Percentiles rank a stretch among this genome's conserved stretches.
Conservation (phyloP, 768 basidiomycete species). For the Mycena sanguinolenta region DNA sequence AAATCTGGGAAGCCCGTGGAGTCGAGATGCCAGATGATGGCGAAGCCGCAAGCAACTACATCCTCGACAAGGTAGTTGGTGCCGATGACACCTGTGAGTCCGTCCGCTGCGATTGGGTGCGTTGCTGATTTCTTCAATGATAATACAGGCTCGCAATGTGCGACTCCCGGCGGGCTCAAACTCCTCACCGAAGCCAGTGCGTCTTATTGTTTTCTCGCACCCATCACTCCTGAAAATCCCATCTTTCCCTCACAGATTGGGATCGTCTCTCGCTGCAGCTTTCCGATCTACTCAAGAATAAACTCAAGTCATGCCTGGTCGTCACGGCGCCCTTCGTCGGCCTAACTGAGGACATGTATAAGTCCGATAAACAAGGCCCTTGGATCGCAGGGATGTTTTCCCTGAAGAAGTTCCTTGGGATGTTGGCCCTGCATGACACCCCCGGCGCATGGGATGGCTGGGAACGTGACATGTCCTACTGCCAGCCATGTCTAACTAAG, state of each 20-base stretch:
- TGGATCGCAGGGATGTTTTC: neutral
- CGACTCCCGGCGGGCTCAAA: conserved; percentile 17
- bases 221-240: neutral
- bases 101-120: too few species aligned
- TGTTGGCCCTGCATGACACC: neutral
- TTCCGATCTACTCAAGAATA: neutral
- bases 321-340: neutral
- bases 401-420: too few species aligned
- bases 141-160: conserved; percentile 28
- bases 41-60: neutral
- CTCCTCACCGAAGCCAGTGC: conserved; percentile 25
- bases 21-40: conserved; percentile 14
- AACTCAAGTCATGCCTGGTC: neutral
- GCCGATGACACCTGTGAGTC: neutral
- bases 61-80: neutral
- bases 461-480: conserved; percentile 15
- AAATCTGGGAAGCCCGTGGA: conserved; percentile 14
- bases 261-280: neutral
- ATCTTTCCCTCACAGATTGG: conserved; percentile 9
- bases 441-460: neutral
- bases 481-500: conserved; percentile 17
- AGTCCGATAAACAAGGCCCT: neutral
- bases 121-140: neutral
- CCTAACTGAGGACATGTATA: neutral
- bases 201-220: conserved; percentile 4